Percentiles rank a stretch among this genome's conserved stretches.
These are phyloP conservation scores for Phytophthora fragariae DNA, from an alignment of 352 stramenopile genomes.

Conservation along the genomic window DNA sequence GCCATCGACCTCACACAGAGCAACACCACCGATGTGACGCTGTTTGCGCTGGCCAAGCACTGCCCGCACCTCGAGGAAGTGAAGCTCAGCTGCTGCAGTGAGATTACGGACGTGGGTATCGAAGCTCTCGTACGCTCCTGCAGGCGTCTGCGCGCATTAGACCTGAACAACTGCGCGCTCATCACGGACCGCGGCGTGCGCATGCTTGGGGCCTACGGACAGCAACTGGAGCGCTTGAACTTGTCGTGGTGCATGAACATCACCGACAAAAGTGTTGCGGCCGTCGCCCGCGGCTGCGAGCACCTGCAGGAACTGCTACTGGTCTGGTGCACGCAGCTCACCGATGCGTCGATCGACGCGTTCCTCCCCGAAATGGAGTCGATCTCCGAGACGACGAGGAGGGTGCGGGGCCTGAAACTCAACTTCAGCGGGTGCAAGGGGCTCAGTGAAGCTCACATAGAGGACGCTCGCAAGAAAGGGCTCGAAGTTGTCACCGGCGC, in stretches of 20 bases:
- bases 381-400: slow-evolving; percentile 16
- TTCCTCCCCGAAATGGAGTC: slow-evolving; percentile 45
- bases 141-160: slow-evolving; percentile 54
- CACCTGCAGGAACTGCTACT: slow-evolving; percentile 70
- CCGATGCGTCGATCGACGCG: slow-evolving; percentile 65
- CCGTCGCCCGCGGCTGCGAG: slow-evolving; percentile 70
- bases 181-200: slow-evolving; percentile 78
- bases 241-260: slow-evolving; percentile 92
- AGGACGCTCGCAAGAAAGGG: slow-evolving; percentile 41
- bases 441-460: slow-evolving; percentile 50
- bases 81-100: slow-evolving; percentile 77
- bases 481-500: slow-evolving; percentile 41
- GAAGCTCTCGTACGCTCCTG: slow-evolving; percentile 70
- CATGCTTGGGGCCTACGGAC: slow-evolving; percentile 57
- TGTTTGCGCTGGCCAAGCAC: slow-evolving; percentile 69
- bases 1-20: slow-evolving; percentile 80
- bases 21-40: slow-evolving; percentile 70
- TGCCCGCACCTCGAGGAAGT: slow-evolving; percentile 73
- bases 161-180: slow-evolving; percentile 86
- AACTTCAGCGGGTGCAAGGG: slow-evolving; percentile 78
- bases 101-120: slow-evolving; percentile 82
- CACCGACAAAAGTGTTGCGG: slow-evolving; percentile 83
- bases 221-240: slow-evolving; percentile 72
- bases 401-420: slow-evolving; percentile 44
- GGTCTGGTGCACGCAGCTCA: slow-evolving; percentile 89